phyloP scores from a whole-genome alignment of 2,329 filamentous ascomycete species.

The Sclerotinia glacialis region DNA sequence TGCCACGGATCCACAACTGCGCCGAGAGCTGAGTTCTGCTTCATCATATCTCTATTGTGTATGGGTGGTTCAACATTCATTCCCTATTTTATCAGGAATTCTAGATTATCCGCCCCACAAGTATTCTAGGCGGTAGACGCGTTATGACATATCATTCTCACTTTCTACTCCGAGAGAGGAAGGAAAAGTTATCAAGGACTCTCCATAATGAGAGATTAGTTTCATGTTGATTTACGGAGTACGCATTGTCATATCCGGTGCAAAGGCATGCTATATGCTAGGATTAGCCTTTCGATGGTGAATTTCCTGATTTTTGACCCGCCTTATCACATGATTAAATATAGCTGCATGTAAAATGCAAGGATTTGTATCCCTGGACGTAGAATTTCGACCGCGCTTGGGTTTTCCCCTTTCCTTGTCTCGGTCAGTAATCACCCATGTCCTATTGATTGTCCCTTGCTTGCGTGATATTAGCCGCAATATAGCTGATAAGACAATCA shows the following conservation, averaged over 20 bases:
- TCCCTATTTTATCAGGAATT: background rate
- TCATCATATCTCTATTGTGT: background rate
- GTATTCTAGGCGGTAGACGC: constrained; percentile 12
- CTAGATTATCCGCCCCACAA: background rate
- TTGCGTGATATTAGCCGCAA: constrained; percentile 19
- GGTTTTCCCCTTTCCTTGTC: constrained; percentile 5
- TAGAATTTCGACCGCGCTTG: constrained; percentile 9
- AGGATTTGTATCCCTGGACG: constrained; percentile 22
- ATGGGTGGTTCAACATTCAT: background rate
- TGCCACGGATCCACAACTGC: constrained; percentile 3
- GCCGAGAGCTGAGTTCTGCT: background rate
- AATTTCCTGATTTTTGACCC: constrained; percentile 11
- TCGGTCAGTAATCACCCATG: constrained; percentile 1
- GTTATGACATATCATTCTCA: background rate
- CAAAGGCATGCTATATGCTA: constrained; percentile 1
- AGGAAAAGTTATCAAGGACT: background rate
- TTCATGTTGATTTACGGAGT: no score
- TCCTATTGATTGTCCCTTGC: background rate
- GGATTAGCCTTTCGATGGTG: background rate
- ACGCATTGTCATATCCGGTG: no score
- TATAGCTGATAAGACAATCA: constrained; percentile 5
- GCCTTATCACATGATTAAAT: constrained; percentile 25
- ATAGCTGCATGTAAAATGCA: constrained; percentile 23
- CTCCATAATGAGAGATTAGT: background rate
- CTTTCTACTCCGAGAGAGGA: background rate